These are phyloP conservation scores for Fusarium continuum DNA, from an alignment of 2,329 filamentous ascomycete species.

Conservation along the genomic window DNA sequence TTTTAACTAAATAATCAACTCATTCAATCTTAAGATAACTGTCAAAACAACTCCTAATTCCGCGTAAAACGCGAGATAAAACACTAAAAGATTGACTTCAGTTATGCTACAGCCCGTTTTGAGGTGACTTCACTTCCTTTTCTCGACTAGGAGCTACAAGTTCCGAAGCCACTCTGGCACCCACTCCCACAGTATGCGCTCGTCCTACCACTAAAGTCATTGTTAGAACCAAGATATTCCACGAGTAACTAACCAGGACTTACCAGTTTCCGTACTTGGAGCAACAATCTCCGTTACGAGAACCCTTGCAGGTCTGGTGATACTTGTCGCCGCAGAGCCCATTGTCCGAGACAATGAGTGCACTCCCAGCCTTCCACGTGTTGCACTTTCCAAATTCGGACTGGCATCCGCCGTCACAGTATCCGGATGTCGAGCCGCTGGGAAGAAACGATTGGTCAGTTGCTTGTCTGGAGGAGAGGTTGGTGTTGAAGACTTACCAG, in stretches of 20 bases:
- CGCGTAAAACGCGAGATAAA: not conserved
- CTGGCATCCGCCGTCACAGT: slow-evolving; percentile 48
- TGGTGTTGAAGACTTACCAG: slow-evolving; percentile 42
- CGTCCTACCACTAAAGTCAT: slow-evolving; percentile 9
- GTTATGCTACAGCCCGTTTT: not conserved
- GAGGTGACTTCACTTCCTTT: not conserved
- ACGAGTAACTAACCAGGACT: not conserved
- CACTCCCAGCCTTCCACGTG: slow-evolving; percentile 14
- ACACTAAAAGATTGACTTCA: too few relatives aligned
- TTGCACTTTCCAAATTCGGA: slow-evolving; percentile 45
- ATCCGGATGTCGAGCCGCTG: slow-evolving; percentile 15
- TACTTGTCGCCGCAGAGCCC: slow-evolving; percentile 31
- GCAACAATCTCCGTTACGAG: slow-evolving; percentile 28
- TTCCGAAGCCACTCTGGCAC: slow-evolving; percentile 14
- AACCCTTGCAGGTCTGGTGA: slow-evolving; percentile 32
- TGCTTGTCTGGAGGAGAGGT: too few relatives aligned
- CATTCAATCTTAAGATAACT: too few relatives aligned
- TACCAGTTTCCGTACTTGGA: slow-evolving; percentile 19
- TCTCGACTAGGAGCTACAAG: not conserved
- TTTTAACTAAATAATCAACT: not conserved
- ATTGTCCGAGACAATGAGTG: slow-evolving; percentile 29
- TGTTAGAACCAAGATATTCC: not conserved
- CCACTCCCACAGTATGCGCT: slow-evolving; percentile 13
- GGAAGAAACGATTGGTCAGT: not conserved
- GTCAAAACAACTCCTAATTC: not conserved